Conservation (phyloP, 2,329 filamentous ascomycete genomes). For the Penicillium sp. region DNA sequence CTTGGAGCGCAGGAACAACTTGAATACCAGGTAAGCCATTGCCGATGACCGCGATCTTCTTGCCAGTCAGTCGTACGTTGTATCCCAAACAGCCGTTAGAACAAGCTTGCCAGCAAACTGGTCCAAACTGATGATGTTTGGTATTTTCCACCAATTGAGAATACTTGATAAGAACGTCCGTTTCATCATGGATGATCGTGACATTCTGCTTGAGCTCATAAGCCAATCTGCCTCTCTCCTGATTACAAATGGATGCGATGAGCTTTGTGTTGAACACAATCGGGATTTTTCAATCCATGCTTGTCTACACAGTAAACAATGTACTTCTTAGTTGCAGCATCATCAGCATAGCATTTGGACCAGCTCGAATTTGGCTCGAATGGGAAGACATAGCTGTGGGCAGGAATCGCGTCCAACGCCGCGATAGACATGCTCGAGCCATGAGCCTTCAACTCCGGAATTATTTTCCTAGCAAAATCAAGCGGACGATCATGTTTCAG, state of each 20-base stretch:
- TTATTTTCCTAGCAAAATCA: neutral
- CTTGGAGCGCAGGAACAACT: neutral
- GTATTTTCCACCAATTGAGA: neutral
- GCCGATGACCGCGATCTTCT: neutral
- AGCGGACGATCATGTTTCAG: neutral
- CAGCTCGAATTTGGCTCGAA: neutral
- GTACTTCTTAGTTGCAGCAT: neutral
- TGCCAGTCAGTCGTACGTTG: neutral
- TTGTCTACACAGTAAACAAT: neutral
- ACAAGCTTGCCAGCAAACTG: neutral
- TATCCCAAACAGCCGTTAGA: neutral
- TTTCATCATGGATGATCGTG: neutral
- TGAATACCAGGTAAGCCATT: neutral
- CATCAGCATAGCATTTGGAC: neutral
- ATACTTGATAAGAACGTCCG: neutral
- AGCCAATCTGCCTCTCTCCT: neutral
- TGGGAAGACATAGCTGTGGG: neutral
- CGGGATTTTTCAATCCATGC: neutral
- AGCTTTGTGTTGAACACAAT: neutral
- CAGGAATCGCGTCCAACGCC: neutral
- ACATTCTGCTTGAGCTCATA: neutral
- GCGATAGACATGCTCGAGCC: neutral
- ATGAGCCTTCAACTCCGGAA: neutral
- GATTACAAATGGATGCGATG: neutral
- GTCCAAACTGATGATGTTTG: neutral